Evolutionary conservation across 441 rosid species (phyloP), one percentile per base, ranked within the genome.

Genomic region (Omphalea diandra): DNA sequence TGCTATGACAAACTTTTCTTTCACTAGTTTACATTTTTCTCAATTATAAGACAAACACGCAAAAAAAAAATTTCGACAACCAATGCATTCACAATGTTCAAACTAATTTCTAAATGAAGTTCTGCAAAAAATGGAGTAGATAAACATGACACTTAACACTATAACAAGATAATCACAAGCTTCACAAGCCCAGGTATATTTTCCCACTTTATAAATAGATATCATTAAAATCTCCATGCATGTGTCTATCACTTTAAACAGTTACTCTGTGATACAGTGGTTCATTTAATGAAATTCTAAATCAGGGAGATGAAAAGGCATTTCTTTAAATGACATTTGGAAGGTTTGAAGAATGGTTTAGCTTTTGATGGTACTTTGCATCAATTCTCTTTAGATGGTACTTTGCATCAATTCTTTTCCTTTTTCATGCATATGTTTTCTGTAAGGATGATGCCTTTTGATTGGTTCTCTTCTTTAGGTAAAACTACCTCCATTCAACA

Each of bases 181-280:
- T 63, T 64, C 68, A 64, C 55, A 46, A 46, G 14, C 35, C 26
- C 54, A 64, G 46, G 27, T 31, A 29, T 63, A 44, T 44, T 10
- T 44, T 10, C 10, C 22, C 49, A 8, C 8, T 61, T 38, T 15
- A 60, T 7, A 40, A 20, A 12, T 15, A 26, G 53, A 22, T 35
- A 22, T 20, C 2, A 0, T 36, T 10, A 27, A 27, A 10, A 52
- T 55, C 18, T 15, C 6, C 2, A 12, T 29, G 35, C 33, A 3
- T n/a, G n/a, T 10, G 3, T 52, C 18, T 18, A 35, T 12, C 11
- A n/a, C 6, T 24, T 33, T 0, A 22, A 62, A 2, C 15, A 31
- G 55, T 63, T 31, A 4, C 11, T 29, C 10, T 24, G 35, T 9
- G 15, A 0, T 43, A 11, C 15, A 11, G 11, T 43, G 11, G 11